Conservation (phyloP, 192 early-diverging fungal genomes). For the Coemansia sp. region DNA sequence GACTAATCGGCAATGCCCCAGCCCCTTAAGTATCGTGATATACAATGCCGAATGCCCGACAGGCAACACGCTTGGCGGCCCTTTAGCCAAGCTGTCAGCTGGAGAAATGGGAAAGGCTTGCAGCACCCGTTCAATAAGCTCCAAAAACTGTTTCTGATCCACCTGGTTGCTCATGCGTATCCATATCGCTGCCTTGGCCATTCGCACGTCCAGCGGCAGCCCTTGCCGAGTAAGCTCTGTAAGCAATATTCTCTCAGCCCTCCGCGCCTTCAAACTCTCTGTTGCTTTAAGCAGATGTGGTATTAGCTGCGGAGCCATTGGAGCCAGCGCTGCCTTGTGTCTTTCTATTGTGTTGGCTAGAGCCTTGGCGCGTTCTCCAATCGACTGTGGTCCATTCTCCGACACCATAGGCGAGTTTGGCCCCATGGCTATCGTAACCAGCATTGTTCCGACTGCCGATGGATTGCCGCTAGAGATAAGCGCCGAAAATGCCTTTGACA, state of each 20-base stretch:
- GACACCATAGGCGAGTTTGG: constrained; percentile 16
- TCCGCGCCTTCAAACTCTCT: constrained; percentile 11
- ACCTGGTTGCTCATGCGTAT: constrained; percentile 13
- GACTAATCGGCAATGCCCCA: constrained; percentile 20
- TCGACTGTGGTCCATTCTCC: constrained; percentile 19
- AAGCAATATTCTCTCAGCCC: constrained; percentile 25
- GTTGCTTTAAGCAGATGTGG: constrained; percentile 25
- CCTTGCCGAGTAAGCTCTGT: constrained; percentile 37
- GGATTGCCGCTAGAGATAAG: constrained; percentile 4
- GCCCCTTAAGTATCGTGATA: constrained; percentile 30
- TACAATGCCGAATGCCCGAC: constrained; percentile 17
- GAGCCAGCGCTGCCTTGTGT: not conserved
- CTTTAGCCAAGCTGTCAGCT: no score
- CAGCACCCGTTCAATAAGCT: constrained; percentile 21
- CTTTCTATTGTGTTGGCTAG: constrained; percentile 10
- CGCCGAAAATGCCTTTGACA: constrained; percentile 13
- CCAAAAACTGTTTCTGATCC: constrained; percentile 13
- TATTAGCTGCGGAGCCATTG: constrained; percentile 9
- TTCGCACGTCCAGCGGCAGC: constrained; percentile 10
- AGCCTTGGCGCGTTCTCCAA: constrained; percentile 10
- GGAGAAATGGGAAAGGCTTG: constrained; percentile 1
- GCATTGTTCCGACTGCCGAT: constrained; percentile 22
- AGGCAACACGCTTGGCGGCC: not conserved
- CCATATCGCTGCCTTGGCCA: constrained; percentile 14
- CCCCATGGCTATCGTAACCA: constrained; percentile 23